A percentile compares a stretch with the other conserved stretches of the same genome.
Evolutionary conservation across 75 land plant genomes (phyloP).

Genomic region (Ceratopteris richardii): DNA sequence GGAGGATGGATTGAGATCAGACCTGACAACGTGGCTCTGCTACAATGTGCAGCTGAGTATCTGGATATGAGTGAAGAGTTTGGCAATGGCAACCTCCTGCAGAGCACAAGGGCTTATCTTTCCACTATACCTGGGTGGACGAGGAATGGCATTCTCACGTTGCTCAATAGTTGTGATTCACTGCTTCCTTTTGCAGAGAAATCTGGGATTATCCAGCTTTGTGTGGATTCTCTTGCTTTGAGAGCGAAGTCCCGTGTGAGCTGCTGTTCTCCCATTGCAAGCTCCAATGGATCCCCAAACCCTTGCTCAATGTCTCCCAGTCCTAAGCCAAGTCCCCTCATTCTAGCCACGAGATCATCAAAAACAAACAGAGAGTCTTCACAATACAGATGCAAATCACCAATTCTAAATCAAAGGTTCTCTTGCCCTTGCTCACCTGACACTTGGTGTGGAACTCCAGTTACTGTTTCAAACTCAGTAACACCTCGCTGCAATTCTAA

Average conservation of each 20-base stretch:
- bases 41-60: conserved; percentile 50
- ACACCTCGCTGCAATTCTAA: conserved; percentile 1
- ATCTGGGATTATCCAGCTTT: conserved; percentile 35
- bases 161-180: conserved; percentile 39
- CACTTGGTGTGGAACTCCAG: conserved; percentile 15
- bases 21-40: conserved; percentile 38
- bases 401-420: conserved; percentile 3
- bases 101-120: conserved; percentile 32
- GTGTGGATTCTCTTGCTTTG: conserved; percentile 21
- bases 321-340: conserved; percentile 17
- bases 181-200: conserved; percentile 40
- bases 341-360: conserved; percentile 18
- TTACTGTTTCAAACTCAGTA: conserved; percentile 15
- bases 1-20: conserved; percentile 25
- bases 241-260: neutral
- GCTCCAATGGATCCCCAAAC: neutral
- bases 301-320: neutral
- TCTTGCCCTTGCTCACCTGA: conserved; percentile 28
- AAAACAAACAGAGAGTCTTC: conserved; percentile 18
- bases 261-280: neutral
- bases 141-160: conserved; percentile 39
- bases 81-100: conserved; percentile 31
- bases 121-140: conserved; percentile 28
- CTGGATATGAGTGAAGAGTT: conserved; percentile 54
- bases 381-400: conserved; percentile 22